Conservation (phyloP, 1,139 yeast genomes). For the Yamadazyma spencermartinsiae region DNA sequence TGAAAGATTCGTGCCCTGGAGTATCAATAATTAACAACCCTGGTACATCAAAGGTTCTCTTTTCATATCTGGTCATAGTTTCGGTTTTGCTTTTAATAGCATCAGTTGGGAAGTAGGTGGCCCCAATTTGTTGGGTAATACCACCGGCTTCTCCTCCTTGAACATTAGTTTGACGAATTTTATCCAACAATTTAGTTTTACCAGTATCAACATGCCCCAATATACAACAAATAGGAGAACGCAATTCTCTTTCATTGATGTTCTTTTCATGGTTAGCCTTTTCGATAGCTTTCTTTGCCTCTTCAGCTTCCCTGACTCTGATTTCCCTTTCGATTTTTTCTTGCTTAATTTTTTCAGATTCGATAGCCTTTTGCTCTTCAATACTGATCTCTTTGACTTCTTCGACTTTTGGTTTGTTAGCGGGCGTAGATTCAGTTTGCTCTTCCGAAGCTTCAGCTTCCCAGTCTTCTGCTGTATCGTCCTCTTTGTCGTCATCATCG, state of each 20-base stretch:
- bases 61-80: constrained; percentile 85
- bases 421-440: constrained; percentile 21
- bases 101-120: constrained; percentile 97
- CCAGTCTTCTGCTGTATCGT: constrained; percentile 48
- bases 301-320: constrained; percentile 21
- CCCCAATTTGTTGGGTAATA: constrained; percentile 99
- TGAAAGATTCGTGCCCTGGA: constrained; percentile 99
- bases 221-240: constrained; percentile 99
- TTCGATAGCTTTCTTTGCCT: constrained; percentile 13
- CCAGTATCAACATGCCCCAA: constrained; percentile 99
- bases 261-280: constrained; percentile 21
- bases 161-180: constrained; percentile 96
- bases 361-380: constrained; percentile 17
- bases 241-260: constrained; percentile 53
- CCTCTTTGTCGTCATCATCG: constrained; percentile 59
- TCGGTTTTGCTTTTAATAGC: constrained; percentile 89
- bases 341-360: constrained; percentile 15
- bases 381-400: constrained; percentile 26
- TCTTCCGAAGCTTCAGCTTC: constrained; percentile 40
- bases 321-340: constrained; percentile 19
- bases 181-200: constrained; percentile 93
- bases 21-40: constrained; percentile 96
- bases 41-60: constrained; percentile 88
- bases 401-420: constrained; percentile 21
- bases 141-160: constrained; percentile 99